Base-by-base conservation (phyloP, 2,329 filamentous ascomycete genomes). In the Talaromyces sp. region DNA sequence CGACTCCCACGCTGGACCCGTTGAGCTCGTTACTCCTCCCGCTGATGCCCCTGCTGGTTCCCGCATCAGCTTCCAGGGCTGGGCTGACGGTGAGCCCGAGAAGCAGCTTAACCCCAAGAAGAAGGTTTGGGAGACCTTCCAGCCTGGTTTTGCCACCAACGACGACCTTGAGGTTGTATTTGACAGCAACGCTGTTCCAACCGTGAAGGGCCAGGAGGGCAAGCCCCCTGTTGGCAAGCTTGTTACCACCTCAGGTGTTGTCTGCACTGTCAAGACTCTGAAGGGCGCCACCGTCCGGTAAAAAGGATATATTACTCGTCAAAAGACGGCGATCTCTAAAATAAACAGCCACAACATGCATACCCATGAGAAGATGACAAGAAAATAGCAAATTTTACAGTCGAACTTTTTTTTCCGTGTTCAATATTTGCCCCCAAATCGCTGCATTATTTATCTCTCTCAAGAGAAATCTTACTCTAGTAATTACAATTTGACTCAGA, bases 41-140 rank as follows among this genome's bases (percentile, higher is more conserved):
- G 83, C 81, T 16, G 90, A 84, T 36, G 82, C 90, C 39, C 85
- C 87, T 69, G 90, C 92, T 5, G 94, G 94, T 53, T 91, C 96
- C 70, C 82, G 90, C 13, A 89, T 97, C 47, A 92, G 82, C 81
- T 99, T 99, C 70, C 90, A 97, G 71, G 94, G 94, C 43, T 99
- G 90, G 87, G 67, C 62, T 42, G 82, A 90, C 73, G 92, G 91
- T 54, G 89, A 96, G 80, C 91, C 94, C 0, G 94, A 99, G 82
- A 88, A 87, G 57, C 85, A 93, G 47, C 82, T 99, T 52, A 99
- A 97, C 82, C 94, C 94, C 53, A 99, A 99, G 87, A 99, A 97
- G 86, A 97, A 97, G 86, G 80, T 97, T 56, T 97, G 93, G 92
- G 94, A 99, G 82, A 90, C 83, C 9, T 90, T 96, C 77, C 93